Evolutionary conservation across 2,329 filamentous ascomycete genomes (phyloP).

Genomic region (Aspergillus unguis): DNA sequence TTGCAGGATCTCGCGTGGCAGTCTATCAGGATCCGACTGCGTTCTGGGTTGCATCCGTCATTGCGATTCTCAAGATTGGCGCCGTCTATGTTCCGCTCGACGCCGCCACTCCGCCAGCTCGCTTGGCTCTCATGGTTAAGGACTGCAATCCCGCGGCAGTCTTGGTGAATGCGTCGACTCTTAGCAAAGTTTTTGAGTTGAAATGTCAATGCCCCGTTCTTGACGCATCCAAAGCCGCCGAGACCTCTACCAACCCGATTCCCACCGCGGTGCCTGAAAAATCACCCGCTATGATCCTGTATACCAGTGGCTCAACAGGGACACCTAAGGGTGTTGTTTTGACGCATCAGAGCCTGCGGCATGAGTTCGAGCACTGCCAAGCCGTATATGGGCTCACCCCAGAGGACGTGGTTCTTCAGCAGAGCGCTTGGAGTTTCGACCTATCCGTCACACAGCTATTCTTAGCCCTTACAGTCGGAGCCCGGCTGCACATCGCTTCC

Average conservation of each 20-base stretch:
- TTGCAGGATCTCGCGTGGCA: not conserved
- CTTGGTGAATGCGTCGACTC: not conserved
- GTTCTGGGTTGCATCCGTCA: conserved; percentile 10
- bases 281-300: not conserved
- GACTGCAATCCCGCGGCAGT: conserved; percentile 5
- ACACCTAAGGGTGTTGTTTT: not conserved
- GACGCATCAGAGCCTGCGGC: not conserved
- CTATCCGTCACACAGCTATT: conserved; percentile 22
- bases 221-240: no score
- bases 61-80: conserved; percentile 15
- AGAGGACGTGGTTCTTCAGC: conserved; percentile 19
- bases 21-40: conserved; percentile 6
- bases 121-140: not conserved
- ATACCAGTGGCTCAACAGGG: conserved; percentile 7
- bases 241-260: no score
- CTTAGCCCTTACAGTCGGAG: conserved; percentile 17
- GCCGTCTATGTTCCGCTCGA: conserved; percentile 20
- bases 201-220: no score
- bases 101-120: not conserved
- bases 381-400: conserved; percentile 5
- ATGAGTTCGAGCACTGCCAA: not conserved
- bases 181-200: no score
- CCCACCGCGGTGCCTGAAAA: no score
- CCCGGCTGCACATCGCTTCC: conserved; percentile 16
- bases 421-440: conserved; percentile 25